Conservation (phyloP, 2,329 filamentous ascomycete genomes). For the Ophiostoma ips region DNA sequence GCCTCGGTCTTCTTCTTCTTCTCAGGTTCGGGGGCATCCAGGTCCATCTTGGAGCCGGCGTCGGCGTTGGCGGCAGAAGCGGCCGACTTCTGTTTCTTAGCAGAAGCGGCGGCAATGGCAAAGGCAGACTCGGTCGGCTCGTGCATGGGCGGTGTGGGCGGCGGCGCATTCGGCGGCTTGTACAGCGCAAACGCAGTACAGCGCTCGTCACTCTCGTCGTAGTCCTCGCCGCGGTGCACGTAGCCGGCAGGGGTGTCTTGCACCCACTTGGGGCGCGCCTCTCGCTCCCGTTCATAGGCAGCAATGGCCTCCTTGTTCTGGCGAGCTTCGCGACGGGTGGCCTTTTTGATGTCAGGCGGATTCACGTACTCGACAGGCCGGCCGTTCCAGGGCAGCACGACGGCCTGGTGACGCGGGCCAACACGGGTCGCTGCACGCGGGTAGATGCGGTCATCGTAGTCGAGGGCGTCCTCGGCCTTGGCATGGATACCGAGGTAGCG, state of each 20-base stretch:
- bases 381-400: constrained; percentile 72
- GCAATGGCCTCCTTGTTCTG: constrained; percentile 67
- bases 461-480: constrained; percentile 84
- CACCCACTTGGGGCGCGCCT: constrained; percentile 81
- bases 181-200: constrained; percentile 67
- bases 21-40: constrained; percentile 2
- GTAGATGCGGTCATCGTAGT: constrained; percentile 96
- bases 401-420: constrained; percentile 82
- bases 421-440: constrained; percentile 86
- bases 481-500: constrained; percentile 93
- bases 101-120: not conserved
- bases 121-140: not conserved
- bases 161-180: constrained; percentile 44
- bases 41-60: constrained; percentile 7
- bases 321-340: constrained; percentile 64
- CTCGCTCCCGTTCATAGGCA: constrained; percentile 71
- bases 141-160: not conserved
- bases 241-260: constrained; percentile 85
- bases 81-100: not conserved
- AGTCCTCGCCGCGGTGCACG: constrained; percentile 68
- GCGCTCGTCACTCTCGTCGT: constrained; percentile 53
- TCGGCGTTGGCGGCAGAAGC: not conserved
- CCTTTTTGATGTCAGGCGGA: constrained; percentile 75
- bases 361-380: constrained; percentile 83
- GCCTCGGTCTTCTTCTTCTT: not conserved